Conservation (phyloP, 768 basidiomycete genomes). For the Termitomyces sp. region DNA sequence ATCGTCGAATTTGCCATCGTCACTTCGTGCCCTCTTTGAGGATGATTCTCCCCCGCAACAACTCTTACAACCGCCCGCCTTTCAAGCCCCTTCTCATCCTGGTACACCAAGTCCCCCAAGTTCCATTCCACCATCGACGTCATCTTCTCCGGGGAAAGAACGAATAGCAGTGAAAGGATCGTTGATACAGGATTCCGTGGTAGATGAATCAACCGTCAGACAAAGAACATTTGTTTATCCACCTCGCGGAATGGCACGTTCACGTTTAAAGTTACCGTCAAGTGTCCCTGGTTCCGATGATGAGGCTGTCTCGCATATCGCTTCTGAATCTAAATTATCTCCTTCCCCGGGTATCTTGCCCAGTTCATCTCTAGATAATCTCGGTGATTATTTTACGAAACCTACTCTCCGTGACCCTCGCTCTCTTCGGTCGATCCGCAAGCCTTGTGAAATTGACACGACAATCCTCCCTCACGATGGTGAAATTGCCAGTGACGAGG, state of each 20-base stretch:
- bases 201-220: conserved; percentile 30
- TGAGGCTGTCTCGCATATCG: conserved; percentile 6
- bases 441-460: conserved; percentile 3
- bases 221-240: conserved; percentile 55
- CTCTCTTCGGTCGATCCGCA: neutral
- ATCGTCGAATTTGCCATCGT: conserved; percentile 64
- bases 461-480: conserved; percentile 1
- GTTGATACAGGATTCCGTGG: conserved; percentile 22
- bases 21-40: conserved; percentile 77
- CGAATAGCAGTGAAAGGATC: conserved; percentile 27
- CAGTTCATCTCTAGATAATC: conserved; percentile 2
- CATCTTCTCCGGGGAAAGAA: conserved; percentile 35
- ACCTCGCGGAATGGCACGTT: conserved; percentile 34
- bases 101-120: conserved; percentile 22
- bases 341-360: conserved; percentile 8
- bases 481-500: conserved; percentile 3
- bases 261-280: conserved; percentile 27
- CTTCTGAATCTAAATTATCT: neutral
- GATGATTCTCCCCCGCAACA: conserved; percentile 41
- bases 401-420: conserved; percentile 3
- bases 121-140: conserved; percentile 19
- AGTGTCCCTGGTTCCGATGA: conserved; percentile 25
- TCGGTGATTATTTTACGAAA: conserved; percentile 5
- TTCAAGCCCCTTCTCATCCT: conserved; percentile 22
- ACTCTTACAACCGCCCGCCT: conserved; percentile 38